Evolutionary conservation across 305 asterid genomes (phyloP), one percentile per base, ranked within the genome.

Genomic region (Fraxinus ornus): DNA sequence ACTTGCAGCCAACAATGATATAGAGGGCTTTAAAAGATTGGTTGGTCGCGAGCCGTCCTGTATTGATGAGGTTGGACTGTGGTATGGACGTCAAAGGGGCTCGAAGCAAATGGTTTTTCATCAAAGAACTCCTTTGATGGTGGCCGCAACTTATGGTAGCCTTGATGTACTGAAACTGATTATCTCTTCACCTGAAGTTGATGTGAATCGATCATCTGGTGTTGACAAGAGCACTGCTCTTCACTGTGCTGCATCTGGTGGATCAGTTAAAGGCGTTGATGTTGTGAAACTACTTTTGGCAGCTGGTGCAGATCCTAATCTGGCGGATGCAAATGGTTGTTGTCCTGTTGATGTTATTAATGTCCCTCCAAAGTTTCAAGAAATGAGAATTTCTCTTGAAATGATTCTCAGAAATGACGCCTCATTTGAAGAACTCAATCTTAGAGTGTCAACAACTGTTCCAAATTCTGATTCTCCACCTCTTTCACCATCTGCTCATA

Each of bases 21-120:
- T 90, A 5, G 93, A 85, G 60, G 91, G 88, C 24, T 90, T 91
- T 77, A 85, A 82, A 78, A 84, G 71, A 80, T 87, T 66, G 41
- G 81, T 85, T 1, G 91, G 86, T 10, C 79, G 24, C 19, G 87
- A 89, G 5, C 89, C 91, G 0, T 84, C 90, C 5, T 77, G 85
- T n/a, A 76, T 91, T 57, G 88, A 92, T 22, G 97, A 90, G 82
- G 91, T 86, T 19, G 97, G 94, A 37, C 77, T 78, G 22, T 94
- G 98, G 98, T 94, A 94, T 72, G 94, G 94, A 7, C 94, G 94
- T n/a, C 90, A 88, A 82, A 93, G 88, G 39, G 97, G 96, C 86
- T 90, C 96, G 21, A 90, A 85, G 64, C 91, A 92, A 80, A 92
- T 94, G 95, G 92, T 87, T 80, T 89, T 90, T n/a, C 94, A 93